Conservation (phyloP, 2,329 filamentous ascomycete species). For the Sphaerulina populicola region DNA sequence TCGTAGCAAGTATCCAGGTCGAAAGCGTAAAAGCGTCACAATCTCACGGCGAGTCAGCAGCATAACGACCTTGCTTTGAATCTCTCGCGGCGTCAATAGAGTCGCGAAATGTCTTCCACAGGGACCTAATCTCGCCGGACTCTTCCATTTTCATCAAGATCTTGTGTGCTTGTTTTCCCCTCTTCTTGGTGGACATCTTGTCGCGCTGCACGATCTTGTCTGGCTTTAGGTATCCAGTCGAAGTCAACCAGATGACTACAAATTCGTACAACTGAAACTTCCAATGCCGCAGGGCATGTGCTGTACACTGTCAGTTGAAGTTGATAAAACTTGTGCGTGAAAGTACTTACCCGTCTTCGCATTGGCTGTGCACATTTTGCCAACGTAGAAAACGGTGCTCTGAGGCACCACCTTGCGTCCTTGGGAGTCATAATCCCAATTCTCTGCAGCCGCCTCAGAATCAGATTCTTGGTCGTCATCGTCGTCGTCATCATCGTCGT, state of each 20-base stretch:
- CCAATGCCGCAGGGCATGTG: constrained; percentile 69
- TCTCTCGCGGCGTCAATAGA: constrained; percentile 53
- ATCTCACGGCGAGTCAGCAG: not conserved
- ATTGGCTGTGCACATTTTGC: constrained; percentile 39
- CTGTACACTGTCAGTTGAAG: constrained; percentile 33
- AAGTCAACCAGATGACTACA: constrained; percentile 55
- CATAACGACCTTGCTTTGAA: constrained; percentile 34
- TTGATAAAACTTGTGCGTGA: constrained; percentile 44
- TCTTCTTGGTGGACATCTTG: constrained; percentile 52
- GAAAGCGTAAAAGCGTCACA: no score
- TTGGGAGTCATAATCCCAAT: constrained; percentile 41
- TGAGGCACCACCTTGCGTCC: constrained; percentile 41
- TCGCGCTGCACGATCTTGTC: constrained; percentile 54
- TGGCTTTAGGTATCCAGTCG: constrained; percentile 50
- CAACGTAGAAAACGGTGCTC: constrained; percentile 45
- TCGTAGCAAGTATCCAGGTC: no score
- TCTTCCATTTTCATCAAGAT: constrained; percentile 58
- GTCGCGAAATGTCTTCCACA: constrained; percentile 59
- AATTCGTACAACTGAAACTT: constrained; percentile 63
- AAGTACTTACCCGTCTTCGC: not conserved
- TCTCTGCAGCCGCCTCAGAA: constrained; percentile 31
- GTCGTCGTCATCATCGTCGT: constrained; percentile 37
- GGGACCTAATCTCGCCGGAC: constrained; percentile 49
- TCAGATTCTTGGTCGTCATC: constrained; percentile 26
- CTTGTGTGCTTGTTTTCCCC: constrained; percentile 52